A percentile compares a stretch with the other conserved stretches of the same genome.
These are phyloP conservation scores for Sapria himalayana DNA, from an alignment of 345 rosid species.

Conservation along the genomic window DNA sequence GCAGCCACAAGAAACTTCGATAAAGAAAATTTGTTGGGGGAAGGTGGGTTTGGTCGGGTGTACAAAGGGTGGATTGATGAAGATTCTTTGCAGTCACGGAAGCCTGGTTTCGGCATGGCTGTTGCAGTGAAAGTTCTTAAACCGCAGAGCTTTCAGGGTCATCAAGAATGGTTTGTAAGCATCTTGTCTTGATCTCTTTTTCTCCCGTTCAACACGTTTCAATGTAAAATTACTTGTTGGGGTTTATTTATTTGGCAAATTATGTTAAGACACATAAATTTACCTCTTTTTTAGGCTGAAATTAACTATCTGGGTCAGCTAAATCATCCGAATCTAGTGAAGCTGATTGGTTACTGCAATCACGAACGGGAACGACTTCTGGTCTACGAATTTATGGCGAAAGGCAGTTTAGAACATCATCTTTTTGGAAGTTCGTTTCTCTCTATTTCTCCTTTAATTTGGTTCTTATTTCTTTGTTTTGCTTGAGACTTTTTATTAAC, in stretches of 20 bases:
- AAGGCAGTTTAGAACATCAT: slow-evolving; percentile 64
- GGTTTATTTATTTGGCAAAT: too few relatives aligned
- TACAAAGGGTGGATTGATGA: slow-evolving; percentile 61
- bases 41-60: slow-evolving; percentile 85
- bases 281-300: slow-evolving; percentile 50
- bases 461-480: neutral
- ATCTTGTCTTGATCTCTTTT: slow-evolving; percentile 1
- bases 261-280: too few relatives aligned
- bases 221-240: slow-evolving; percentile 4
- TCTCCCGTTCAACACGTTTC: neutral
- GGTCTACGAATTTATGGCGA: slow-evolving; percentile 67
- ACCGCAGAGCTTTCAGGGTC: slow-evolving; percentile 59
- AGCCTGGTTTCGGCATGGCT: slow-evolving; percentile 24
- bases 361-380: slow-evolving; percentile 47
- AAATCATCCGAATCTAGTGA: slow-evolving; percentile 64
- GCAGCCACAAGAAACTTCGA: slow-evolving; percentile 59
- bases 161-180: slow-evolving; percentile 78
- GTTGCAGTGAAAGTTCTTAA: slow-evolving; percentile 68
- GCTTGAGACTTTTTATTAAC: neutral
- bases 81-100: slow-evolving; percentile 16
- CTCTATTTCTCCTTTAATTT: neutral
- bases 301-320: slow-evolving; percentile 50
- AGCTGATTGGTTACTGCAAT: slow-evolving; percentile 49
- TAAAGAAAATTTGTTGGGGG: slow-evolving; percentile 42
- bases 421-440: slow-evolving; percentile 41